Evolutionary conservation across 2,329 filamentous ascomycete species (phyloP).

Genomic region (Clonostachys sp.): DNA sequence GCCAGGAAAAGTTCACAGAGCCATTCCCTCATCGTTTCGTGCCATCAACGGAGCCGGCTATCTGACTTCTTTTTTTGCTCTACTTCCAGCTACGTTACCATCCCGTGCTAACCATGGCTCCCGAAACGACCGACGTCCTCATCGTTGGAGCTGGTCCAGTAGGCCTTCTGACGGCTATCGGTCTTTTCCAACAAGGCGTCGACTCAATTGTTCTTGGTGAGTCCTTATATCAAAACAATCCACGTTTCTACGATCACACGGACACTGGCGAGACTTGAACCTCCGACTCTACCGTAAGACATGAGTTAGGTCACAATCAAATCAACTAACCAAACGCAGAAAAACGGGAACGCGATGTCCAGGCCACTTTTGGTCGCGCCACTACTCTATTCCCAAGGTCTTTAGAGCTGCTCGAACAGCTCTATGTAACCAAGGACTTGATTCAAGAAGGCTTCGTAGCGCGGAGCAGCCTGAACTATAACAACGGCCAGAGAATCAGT

Average conservation of each 20-base stretch:
- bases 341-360: slow-evolving; percentile 34
- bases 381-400: slow-evolving; percentile 48
- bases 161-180: slow-evolving; percentile 29
- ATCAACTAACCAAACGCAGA: not conserved
- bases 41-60: too few species aligned
- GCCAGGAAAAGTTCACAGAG: too few species aligned
- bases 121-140: slow-evolving; percentile 13
- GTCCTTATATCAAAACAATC: too few species aligned
- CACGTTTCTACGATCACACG: too few species aligned
- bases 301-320: too few species aligned
- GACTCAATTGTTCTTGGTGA: not conserved
- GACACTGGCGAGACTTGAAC: too few species aligned
- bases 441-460: slow-evolving; percentile 48
- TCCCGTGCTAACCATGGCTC: not conserved
- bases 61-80: too few species aligned
- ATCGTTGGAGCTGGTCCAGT: slow-evolving; percentile 22
- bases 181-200: slow-evolving; percentile 19
- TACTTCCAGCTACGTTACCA: too few species aligned
- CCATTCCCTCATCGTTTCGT: too few species aligned
- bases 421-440: slow-evolving; percentile 41
- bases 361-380: slow-evolving; percentile 47
- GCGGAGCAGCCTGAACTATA: slow-evolving; percentile 41
- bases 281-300: too few species aligned
- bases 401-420: slow-evolving; percentile 45
- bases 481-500: slow-evolving; percentile 34